phyloP scores from a whole-genome alignment of 257 asterid species.

The Solanum sitiens region DNA sequence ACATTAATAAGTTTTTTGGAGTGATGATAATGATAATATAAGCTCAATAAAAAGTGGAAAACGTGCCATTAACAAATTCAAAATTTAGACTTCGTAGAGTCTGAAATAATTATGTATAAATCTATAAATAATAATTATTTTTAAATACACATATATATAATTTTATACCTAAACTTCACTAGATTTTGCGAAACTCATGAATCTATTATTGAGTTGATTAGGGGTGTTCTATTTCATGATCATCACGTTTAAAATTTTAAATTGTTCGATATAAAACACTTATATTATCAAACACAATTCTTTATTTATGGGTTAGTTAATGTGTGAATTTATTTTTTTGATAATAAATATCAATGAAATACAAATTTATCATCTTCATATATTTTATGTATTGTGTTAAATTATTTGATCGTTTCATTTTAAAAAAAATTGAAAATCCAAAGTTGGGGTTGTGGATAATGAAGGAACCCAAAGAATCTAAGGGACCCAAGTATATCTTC shows the following conservation, averaged over 20 bases:
- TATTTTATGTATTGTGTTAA: not conserved
- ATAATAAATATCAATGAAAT: not conserved
- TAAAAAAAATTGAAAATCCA: too few species aligned
- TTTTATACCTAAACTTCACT: not conserved
- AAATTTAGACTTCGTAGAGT: not conserved
- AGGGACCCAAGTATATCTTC: not conserved
- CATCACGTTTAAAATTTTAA: not conserved
- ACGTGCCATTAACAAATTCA: not conserved
- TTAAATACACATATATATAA: not conserved
- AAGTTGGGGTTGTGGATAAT: not conserved
- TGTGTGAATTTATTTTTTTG: too few species aligned
- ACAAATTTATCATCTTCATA: not conserved
- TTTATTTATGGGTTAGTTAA: too few species aligned
- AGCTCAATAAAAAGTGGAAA: not conserved
- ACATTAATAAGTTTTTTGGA: not conserved
- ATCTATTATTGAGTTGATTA: not conserved
- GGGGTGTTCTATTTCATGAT: not conserved
- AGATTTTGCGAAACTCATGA: not conserved
- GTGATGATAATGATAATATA: not conserved
- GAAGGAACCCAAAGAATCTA: not conserved
- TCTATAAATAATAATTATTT: not conserved
- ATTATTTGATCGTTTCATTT: not conserved
- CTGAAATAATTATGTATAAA: not conserved
- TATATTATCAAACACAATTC: not conserved
- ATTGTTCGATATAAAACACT: not conserved